Conservation (phyloP, 2,329 filamentous ascomycete species). For the Pseudogymnoascus verrucosus region DNA sequence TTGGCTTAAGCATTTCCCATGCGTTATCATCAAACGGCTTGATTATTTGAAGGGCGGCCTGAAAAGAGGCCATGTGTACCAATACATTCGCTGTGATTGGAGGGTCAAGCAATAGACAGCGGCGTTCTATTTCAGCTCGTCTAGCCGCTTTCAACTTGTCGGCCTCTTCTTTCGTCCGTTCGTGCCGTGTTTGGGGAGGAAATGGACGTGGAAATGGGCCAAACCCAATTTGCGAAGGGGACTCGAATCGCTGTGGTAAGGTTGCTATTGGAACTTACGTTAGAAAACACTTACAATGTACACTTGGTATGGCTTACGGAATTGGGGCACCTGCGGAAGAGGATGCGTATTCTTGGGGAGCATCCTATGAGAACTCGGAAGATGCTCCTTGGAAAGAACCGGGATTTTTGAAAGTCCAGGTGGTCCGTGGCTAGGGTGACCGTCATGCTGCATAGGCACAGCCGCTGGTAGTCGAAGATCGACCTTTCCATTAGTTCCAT, state of each 20-base stretch:
- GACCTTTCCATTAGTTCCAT: not conserved
- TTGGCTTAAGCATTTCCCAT: conserved; percentile 62
- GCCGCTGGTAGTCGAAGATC: conserved; percentile 1
- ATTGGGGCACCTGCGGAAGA: not conserved
- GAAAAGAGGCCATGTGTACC: conserved; percentile 64
- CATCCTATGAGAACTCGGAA: not conserved
- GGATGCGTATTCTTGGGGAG: not conserved
- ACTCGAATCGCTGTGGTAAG: conserved; percentile 23
- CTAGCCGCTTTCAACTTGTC: conserved; percentile 56
- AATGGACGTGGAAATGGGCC: conserved; percentile 20
- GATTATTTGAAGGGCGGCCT: conserved; percentile 62
- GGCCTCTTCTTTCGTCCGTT: conserved; percentile 54
- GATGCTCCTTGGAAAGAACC: not conserved
- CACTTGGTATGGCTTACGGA: conserved; percentile 1
- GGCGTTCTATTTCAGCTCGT: conserved; percentile 62
- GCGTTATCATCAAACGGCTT: conserved; percentile 59
- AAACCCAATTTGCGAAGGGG: conserved; percentile 25
- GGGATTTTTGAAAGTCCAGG: not conserved
- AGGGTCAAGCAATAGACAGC: conserved; percentile 57
- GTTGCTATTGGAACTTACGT: not conserved
- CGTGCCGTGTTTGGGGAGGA: conserved; percentile 26
- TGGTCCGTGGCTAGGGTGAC: not conserved
- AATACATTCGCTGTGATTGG: conserved; percentile 56
- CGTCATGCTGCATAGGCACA: not conserved
- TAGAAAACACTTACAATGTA: conserved; percentile 4